Percentiles rank a stretch among this genome's conserved stretches.
Conservation (phyloP, 1,139 yeast genomes). For the Blastobotrys persicus region DNA sequence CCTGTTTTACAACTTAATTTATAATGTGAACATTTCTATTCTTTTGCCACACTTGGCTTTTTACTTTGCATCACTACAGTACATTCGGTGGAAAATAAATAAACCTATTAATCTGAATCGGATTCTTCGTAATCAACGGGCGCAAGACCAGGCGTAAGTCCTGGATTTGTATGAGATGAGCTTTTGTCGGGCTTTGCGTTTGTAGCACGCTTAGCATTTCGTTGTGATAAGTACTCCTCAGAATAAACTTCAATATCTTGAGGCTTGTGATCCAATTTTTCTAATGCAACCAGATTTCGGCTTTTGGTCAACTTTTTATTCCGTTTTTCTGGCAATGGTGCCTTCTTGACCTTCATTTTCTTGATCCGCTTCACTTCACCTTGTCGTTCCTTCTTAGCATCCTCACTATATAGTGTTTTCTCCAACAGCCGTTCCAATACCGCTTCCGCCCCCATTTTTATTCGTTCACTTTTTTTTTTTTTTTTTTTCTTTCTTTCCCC, state of each 20-base stretch:
- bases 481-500: no score
- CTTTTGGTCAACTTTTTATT: conserved; percentile 12
- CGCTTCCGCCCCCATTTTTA: not conserved
- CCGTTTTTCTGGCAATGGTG: conserved; percentile 1
- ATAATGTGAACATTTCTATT: not conserved
- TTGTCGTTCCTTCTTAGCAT: conserved; percentile 9
- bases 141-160: conserved; percentile 88
- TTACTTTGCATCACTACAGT: no score
- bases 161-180: conserved; percentile 30
- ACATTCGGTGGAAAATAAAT: not conserved
- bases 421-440: conserved; percentile 16
- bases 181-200: not conserved
- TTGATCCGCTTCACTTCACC: conserved; percentile 7
- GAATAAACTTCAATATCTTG: not conserved
- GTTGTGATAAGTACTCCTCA: not conserved
- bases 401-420: conserved; percentile 7
- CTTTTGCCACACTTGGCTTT: not conserved
- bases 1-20: not conserved
- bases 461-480: not conserved
- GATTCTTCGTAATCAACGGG: conserved; percentile 66
- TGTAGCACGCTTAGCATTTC: conserved; percentile 1
- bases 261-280: not conserved
- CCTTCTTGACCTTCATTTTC: conserved; percentile 9
- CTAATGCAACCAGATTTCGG: conserved; percentile 10
- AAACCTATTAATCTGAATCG: conserved; percentile 23